Evolutionary conservation across 495 filamentous ascomycete species (phyloP).

Genomic region (Aspergillus funiculosus): DNA sequence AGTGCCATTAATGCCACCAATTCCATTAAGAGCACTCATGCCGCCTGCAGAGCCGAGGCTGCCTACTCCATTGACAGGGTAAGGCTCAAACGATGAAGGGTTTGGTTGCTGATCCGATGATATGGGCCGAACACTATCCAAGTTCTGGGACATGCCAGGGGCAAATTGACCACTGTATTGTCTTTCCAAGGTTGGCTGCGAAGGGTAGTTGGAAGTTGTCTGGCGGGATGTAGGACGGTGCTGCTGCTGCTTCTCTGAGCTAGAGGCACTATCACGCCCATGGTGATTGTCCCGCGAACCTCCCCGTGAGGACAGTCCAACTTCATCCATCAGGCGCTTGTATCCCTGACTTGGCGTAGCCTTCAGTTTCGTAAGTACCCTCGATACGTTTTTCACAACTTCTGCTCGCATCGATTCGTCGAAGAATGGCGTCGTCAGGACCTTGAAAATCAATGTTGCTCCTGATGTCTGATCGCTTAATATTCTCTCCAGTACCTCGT

Average conservation of each 20-base stretch:
- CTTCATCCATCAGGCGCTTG: conserved; percentile 97
- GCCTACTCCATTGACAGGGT: conserved; percentile 35
- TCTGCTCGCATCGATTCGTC: conserved; percentile 84
- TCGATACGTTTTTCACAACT: conserved; percentile 85
- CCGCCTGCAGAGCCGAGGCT: conserved; percentile 20
- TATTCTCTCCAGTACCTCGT: conserved; percentile 85
- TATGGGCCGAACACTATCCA: conserved; percentile 34
- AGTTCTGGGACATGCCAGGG: conserved; percentile 33
- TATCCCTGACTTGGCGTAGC: conserved; percentile 92
- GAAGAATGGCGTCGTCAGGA: conserved; percentile 94
- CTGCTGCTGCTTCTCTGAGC: conserved; percentile 43
- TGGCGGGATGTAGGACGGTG: conserved; percentile 47
- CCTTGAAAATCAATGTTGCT: conserved; percentile 95
- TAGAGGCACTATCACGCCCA: conserved; percentile 30
- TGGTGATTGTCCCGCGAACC: conserved; percentile 45
- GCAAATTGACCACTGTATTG: conserved; percentile 44
- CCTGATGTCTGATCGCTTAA: conserved; percentile 86
- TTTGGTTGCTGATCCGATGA: conserved; percentile 37
- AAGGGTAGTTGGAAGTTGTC: conserved; percentile 36
- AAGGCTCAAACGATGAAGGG: conserved; percentile 37
- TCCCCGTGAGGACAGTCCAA: conserved; percentile 68
- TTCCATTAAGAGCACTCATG: conserved; percentile 24
- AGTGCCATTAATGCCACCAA: conserved; percentile 22
- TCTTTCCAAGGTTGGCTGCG: conserved; percentile 41
- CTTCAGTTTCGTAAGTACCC: conserved; percentile 83